Evolutionary conservation across 2,329 filamentous ascomycete genomes (phyloP).

Genomic region (Colletotrichum incanum): DNA sequence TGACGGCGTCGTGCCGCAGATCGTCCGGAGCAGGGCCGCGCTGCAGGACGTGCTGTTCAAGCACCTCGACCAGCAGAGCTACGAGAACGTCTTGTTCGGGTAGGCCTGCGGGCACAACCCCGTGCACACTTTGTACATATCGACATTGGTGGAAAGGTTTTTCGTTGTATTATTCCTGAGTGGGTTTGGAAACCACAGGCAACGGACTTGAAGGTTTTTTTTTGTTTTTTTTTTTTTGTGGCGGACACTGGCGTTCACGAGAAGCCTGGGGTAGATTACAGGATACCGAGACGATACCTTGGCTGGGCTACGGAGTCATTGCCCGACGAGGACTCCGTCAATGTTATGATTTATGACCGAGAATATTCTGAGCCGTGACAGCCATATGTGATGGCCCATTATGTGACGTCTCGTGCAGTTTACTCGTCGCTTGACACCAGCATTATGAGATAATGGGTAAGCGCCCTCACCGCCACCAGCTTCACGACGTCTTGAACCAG

Average conservation of each 20-base stretch:
- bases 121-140: no score
- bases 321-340: background rate
- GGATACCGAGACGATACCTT: background rate
- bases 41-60: slow-evolving; percentile 64
- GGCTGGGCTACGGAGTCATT: background rate
- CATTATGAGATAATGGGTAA: background rate
- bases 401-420: no score
- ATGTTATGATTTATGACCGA: slow-evolving; percentile 17
- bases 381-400: background rate
- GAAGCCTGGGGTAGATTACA: background rate
- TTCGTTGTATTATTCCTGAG: background rate
- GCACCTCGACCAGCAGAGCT: slow-evolving; percentile 61
- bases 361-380: background rate
- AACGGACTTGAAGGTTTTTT: background rate
- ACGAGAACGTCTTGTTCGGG: slow-evolving; percentile 66
- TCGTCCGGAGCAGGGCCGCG: slow-evolving; percentile 64
- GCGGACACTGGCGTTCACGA: background rate
- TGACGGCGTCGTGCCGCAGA: slow-evolving; percentile 65
- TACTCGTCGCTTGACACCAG: background rate
- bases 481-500: background rate
- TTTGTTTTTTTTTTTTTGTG: no score
- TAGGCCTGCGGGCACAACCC: slow-evolving; percentile 20
- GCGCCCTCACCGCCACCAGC: background rate
- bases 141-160: background rate
- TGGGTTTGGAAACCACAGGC: background rate